Percentiles rank a stretch among this genome's conserved stretches.
phyloP scores from a whole-genome alignment of 495 filamentous ascomycete species.

The Lentithecium fluviatile region DNA sequence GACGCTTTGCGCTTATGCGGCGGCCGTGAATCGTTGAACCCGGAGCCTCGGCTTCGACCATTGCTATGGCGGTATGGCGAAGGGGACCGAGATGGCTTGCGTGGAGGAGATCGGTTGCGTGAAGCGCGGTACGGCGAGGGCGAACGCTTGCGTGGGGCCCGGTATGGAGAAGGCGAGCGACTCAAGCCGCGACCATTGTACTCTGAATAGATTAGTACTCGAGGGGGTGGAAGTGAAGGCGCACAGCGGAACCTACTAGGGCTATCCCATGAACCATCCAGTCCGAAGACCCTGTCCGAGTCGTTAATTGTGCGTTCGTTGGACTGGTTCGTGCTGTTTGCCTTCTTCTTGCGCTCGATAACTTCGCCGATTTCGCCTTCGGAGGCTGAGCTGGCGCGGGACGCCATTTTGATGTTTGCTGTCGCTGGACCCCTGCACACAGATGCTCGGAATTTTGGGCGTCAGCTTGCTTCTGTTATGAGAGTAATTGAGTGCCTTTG shows the following conservation, averaged over 20 bases:
- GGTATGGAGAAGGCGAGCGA: constrained; percentile 18
- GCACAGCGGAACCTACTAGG: background rate
- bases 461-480: constrained; percentile 11
- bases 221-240: no score
- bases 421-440: background rate
- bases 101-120: constrained; percentile 46
- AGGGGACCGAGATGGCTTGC: constrained; percentile 36
- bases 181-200: background rate
- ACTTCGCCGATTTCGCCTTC: constrained; percentile 28
- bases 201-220: background rate
- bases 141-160: constrained; percentile 1
- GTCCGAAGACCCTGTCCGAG: constrained; percentile 9
- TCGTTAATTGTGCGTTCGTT: constrained; percentile 13
- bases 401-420: constrained; percentile 2
- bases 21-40: constrained; percentile 56
- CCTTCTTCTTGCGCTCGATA: constrained; percentile 13
- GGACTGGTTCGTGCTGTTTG: constrained; percentile 5
- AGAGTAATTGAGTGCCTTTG: constrained; percentile 7
- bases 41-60: constrained; percentile 49
- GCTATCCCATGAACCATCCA: background rate
- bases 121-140: constrained; percentile 41
- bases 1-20: constrained; percentile 55
- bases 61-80: constrained; percentile 46
- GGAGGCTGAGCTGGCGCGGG: constrained; percentile 13
- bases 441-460: background rate